Evolutionary conservation across 805 yeast species (phyloP).

Genomic region (Candida ascalaphidarum): DNA sequence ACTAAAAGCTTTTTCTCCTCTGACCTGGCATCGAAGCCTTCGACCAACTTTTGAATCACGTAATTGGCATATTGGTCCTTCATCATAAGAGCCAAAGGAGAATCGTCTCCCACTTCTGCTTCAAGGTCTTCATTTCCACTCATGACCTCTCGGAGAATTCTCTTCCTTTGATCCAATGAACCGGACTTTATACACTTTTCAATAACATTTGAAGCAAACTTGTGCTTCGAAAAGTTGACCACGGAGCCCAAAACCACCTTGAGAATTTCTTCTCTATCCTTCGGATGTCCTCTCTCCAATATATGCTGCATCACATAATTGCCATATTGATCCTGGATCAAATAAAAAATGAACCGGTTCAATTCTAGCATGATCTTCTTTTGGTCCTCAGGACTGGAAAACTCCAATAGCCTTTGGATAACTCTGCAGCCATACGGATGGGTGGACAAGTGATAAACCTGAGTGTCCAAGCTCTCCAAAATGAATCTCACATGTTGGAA

Average conservation of each 20-base stretch:
- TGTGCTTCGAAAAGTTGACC: constrained; percentile 85
- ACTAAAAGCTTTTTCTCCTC: constrained; percentile 64
- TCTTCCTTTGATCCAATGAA: constrained; percentile 47
- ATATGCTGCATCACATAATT: constrained; percentile 96
- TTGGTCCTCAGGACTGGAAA: constrained; percentile 60
- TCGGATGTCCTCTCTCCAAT: constrained; percentile 67
- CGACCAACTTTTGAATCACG: constrained; percentile 91
- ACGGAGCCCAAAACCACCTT: constrained; percentile 62
- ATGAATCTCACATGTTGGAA: constrained; percentile 62
- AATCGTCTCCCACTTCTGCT: constrained; percentile 44
- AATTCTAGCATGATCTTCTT: constrained; percentile 60
- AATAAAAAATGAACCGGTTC: constrained; percentile 58
- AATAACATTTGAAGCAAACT: constrained; percentile 95
- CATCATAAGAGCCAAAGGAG: constrained; percentile 85
- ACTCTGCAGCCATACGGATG: constrained; percentile 98
- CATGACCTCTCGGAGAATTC: constrained; percentile 60
- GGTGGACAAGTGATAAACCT: constrained; percentile 77
- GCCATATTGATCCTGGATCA: constrained; percentile 95
- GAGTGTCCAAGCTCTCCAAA: constrained; percentile 58
- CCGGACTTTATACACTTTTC: constrained; percentile 86
- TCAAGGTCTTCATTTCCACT: constrained; percentile 39
- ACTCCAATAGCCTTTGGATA: constrained; percentile 84
- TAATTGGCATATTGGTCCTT: constrained; percentile 97
- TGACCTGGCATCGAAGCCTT: constrained; percentile 54
- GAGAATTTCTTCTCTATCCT: constrained; percentile 55